Base-by-base conservation (phyloP, 2,329 filamentous ascomycete species). In the Aquanectria penicillioides region DNA sequence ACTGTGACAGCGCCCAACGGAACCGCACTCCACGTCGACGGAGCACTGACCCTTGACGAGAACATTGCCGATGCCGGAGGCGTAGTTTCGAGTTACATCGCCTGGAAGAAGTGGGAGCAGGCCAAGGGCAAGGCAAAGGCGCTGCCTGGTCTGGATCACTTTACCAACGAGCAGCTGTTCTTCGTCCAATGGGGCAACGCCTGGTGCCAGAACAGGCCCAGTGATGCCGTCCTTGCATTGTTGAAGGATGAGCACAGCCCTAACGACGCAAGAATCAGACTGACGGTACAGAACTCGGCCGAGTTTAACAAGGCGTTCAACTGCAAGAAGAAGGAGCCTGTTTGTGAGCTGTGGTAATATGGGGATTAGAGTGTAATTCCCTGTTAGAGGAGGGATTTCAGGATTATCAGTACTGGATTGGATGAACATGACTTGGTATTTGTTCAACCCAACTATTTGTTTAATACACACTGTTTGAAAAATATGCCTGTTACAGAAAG, bases 31-130 rank as follows among this genome's bases (percentile, higher is more conserved):
- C 83, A 87, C 59, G 83, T 91, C 53, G 87, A 89, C 57, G 89
- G 89, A 9, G 77, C 77, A 20, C 77, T 86, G 12, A 91, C 89
- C 0, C 75, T 91, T 2, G 86, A 85, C 17, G 89, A 92, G 75
- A 91, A 91, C 69, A 88, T 92, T 68, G 88, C 89, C 2, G 89
- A 92, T 71, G 86, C 89, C 1, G 89, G 88, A 13, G 89, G 89
- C 12, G 70, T 92, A 0, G 80, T 82, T 7, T 85, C 87, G 0
- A 80, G 87, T 1, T 91, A 85, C 69, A 78, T 82, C 20, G 88
- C 88, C 0, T 92, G 89, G 89, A 83, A 87, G 70, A 83, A 82
- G 62, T 81, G 82, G 10, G 82, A 85, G 26, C 73, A 77, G 2
- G 75, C 81, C 31, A 80, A 78, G n/a, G 58, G 63, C 1, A 78